Base-by-base conservation (phyloP, 768 basidiomycete species). In the Tricholoma sp. region DNA sequence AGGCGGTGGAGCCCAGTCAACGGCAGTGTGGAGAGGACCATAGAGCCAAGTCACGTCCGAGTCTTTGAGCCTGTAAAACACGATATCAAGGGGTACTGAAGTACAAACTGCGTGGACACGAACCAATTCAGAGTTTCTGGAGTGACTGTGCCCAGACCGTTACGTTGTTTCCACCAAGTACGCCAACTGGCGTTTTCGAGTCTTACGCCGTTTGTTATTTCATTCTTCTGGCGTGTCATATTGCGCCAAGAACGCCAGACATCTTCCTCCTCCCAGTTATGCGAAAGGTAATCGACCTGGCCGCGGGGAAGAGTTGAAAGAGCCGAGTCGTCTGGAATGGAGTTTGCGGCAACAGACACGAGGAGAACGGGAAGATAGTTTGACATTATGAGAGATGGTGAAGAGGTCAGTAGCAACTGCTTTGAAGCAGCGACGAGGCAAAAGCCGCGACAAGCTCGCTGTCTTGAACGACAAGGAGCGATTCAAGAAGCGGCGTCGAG, bases 31-130 rank as follows among this genome's bases (percentile, higher is more conserved):
- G 0, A 99, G 77, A 18, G 96, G 96, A 0, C 96, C 96, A 66
- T 99, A 98, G 0, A 99, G 83, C 96, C 96, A 99, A 1, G 97
- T 99, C 39, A 98, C 96, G 69, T 99, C 96, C 6, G 91, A 94
- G 72, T 99, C 96, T 72, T 99, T 99, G 65, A 99, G 85, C 96
- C 96, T 98, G 75, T 3, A 49, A 44, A 41, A 42, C 41, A 33
- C 42, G 48, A 56, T 42, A 36, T 37, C 57, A 58, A 48, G 33
- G 60, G 56, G 54, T 41, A 37, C 36, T 48, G 41, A 50, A 17
- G 50, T 45, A 57, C 53, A 42, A 57, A 4, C 53, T 42, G 55
- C 41, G 34, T 50, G 57, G 29, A 44, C 29, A 72, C 89, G 65
- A 66, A 98, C 96, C 96, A 99, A 71, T 99, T 99, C 64, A 99